phyloP scores from a whole-genome alignment of 2,329 filamentous ascomycete species.

The Leptographium galeiforme region DNA sequence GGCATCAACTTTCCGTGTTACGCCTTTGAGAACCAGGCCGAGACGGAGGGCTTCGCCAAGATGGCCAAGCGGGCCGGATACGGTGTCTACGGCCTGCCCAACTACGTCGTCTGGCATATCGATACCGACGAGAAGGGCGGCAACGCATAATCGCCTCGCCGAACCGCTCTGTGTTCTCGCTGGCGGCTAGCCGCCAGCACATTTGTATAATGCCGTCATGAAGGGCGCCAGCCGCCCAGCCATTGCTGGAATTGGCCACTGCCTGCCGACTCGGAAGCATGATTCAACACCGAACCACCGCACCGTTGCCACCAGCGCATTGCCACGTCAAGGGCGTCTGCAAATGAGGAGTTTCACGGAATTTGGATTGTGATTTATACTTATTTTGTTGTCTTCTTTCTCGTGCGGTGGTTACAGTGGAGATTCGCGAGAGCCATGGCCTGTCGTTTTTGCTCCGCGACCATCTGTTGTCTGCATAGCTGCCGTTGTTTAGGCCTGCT shows the following conservation, averaged over 20 bases:
- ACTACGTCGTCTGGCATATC: conserved; percentile 98
- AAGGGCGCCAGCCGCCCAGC: neutral
- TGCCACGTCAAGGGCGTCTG: conserved; percentile 1
- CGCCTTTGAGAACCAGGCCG: conserved; percentile 95
- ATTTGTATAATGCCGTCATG: neutral
- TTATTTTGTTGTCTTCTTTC: neutral
- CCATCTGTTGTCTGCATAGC: neutral
- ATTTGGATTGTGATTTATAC: conserved; percentile 3
- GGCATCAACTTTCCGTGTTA: conserved; percentile 97
- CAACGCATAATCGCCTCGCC: conserved; percentile 32
- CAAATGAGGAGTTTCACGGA: conserved; percentile 9
- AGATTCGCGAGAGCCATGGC: neutral
- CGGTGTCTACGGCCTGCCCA: conserved; percentile 79
- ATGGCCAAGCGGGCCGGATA: conserved; percentile 97
- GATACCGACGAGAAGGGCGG: conserved; percentile 91
- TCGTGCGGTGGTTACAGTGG: neutral
- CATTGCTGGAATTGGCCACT: neutral
- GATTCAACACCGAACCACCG: neutral
- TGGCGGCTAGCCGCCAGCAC: neutral
- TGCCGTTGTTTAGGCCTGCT: neutral
- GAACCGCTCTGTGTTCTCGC: neutral
- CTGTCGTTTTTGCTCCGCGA: neutral
- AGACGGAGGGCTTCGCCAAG: conserved; percentile 96
- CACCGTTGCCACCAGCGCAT: neutral
- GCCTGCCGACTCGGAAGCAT: neutral